Evolutionary conservation across 176 grass and related monocot genomes (phyloP), one percentile per base, ranked within the genome.

Genomic region (Bothriochloa decipiens): DNA sequence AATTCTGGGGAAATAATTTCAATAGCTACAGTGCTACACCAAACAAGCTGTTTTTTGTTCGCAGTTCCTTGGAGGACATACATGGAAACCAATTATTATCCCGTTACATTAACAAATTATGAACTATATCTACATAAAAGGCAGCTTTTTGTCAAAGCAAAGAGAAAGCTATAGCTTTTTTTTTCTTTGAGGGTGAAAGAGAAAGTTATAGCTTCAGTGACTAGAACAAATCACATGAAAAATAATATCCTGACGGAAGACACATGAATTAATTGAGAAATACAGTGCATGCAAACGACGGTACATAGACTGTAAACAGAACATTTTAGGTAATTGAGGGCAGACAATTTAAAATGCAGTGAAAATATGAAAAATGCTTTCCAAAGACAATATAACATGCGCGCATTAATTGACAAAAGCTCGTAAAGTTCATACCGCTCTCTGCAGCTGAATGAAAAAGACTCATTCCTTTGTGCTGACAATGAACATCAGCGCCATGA

Each of bases 401-500:
- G 40, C 35, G 26, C 3, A 7, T 9, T 41, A 58, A 27, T 62
- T 78, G 36, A 18, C 36, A 77, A 62, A 61, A 63, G 12, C 75
- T 27, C 37, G 40, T 62, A 43, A 47, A 47, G 23, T 45, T 46
- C 77, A 40, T 86, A 86, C 85, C 84, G 29, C 27, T 26, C 61
- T 41, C 0, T 67, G 39, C 43, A 86, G 77, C 69, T 29, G 58
- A 5, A 74, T 81, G 85, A 27, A 86, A 61, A 55, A 67, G 43
- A 55, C 42, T 43, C 33, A 5, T 0, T 41, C 39, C 37, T 11
- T 60, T 72, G 28, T 11, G 57, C 17, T 15, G 22, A 2, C n/a
- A 11, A 41, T 66, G 57, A 77, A 86, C n/a, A 86, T 80, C 16
- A 74, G 57, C 68, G 6, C 84, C 84, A 65, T 65, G 55, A 49